Conservation (phyloP, 2,329 filamentous ascomycete genomes). For the Hymenoscyphus infarciens region DNA sequence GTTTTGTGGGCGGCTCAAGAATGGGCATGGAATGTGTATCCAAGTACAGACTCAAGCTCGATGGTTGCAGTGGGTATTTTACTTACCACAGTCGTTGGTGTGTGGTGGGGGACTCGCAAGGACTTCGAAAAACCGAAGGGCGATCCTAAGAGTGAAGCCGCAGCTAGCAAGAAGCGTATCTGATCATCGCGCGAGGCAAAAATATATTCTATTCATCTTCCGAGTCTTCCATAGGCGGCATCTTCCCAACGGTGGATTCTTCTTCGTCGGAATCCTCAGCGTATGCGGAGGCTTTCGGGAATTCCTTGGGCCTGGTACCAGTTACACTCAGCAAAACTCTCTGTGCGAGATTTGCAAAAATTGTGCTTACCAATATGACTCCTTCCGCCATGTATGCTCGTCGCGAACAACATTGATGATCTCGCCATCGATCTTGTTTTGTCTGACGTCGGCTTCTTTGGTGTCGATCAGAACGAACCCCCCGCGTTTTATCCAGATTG, state of each 20-base stretch:
- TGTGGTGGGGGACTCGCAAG: constrained; percentile 37
- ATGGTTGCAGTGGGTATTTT: constrained; percentile 67
- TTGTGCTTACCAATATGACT: constrained; percentile 68
- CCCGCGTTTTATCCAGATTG: constrained; percentile 88
- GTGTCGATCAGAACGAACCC: constrained; percentile 84
- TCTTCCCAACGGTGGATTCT: constrained; percentile 75
- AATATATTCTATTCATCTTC: constrained; percentile 52
- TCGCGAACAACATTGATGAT: constrained; percentile 91
- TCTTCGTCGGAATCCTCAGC: constrained; percentile 67
- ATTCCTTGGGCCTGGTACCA: constrained; percentile 70
- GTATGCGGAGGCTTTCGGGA: constrained; percentile 61
- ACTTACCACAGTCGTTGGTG: constrained; percentile 54
- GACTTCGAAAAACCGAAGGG: constrained; percentile 32
- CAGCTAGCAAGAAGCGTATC: constrained; percentile 25
- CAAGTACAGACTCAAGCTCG: constrained; percentile 63
- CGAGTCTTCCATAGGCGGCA: constrained; percentile 72
- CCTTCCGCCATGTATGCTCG: constrained; percentile 88
- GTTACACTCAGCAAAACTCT: constrained; percentile 8
- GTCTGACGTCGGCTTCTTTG: constrained; percentile 57
- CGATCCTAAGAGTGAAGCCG: constrained; percentile 28
- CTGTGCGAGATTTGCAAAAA: neutral
- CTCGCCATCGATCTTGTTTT: constrained; percentile 79
- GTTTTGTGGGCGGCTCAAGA: constrained; percentile 62
- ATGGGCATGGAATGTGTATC: constrained; percentile 72
- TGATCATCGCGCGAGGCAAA: constrained; percentile 15